phyloP scores from a whole-genome alignment of 805 yeast genomes.

The Lipomyces orientalis region DNA sequence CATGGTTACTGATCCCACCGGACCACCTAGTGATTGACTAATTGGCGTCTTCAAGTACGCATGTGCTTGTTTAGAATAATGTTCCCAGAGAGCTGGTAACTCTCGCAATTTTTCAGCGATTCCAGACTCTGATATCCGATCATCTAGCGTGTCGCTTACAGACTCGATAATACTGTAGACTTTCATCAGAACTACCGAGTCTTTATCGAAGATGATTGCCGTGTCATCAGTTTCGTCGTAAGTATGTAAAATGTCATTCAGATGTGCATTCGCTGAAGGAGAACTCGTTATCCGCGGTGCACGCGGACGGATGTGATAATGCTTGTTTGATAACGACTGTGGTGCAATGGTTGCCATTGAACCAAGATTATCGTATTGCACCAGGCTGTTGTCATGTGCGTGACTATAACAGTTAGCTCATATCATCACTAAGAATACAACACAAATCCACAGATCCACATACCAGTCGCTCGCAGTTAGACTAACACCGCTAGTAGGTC shows the following conservation, averaged over 20 bases:
- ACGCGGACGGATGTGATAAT: background rate
- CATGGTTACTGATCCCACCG: background rate
- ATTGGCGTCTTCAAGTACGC: background rate
- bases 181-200: constrained; percentile 18
- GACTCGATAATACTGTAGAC: constrained; percentile 4
- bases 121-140: background rate
- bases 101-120: background rate
- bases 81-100: background rate
- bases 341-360: background rate
- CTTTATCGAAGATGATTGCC: constrained; percentile 23
- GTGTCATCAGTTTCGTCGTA: constrained; percentile 18
- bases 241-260: background rate
- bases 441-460: background rate
- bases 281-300: constrained; percentile 16
- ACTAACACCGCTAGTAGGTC: constrained; percentile 15
- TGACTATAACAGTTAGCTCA: background rate
- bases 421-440: background rate
- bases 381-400: background rate
- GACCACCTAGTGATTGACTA: background rate
- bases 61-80: background rate
- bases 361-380: background rate
- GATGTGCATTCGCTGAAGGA: constrained; percentile 13
- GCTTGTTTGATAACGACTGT: background rate
- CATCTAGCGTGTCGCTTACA: background rate
- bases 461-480: background rate